phyloP scores from a whole-genome alignment of 176 grass and related monocot species.

The Aegilops bicornis region DNA sequence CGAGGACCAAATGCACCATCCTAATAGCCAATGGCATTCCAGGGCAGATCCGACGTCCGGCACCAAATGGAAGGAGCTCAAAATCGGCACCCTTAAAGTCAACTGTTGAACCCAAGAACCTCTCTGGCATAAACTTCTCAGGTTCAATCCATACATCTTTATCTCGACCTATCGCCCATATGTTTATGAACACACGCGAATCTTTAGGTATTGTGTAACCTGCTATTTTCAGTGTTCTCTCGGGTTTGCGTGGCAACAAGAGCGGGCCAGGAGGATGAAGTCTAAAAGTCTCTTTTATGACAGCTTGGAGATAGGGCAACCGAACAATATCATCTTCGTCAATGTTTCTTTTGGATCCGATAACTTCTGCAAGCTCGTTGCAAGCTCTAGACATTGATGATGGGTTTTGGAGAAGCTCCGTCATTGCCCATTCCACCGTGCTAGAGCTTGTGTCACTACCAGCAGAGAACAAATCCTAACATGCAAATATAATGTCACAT shows the following conservation, averaged over 20 bases:
- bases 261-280: conserved; percentile 42
- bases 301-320: conserved; percentile 46
- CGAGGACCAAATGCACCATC: conserved; percentile 43
- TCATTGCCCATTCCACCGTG: conserved; percentile 54
- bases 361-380: conserved; percentile 25
- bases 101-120: conserved; percentile 8
- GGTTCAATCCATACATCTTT: conserved; percentile 23
- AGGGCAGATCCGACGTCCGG: conserved; percentile 37
- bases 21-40: conserved; percentile 44
- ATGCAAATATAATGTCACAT: neutral
- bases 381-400: conserved; percentile 14
- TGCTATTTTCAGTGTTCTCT: neutral
- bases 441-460: conserved; percentile 43
- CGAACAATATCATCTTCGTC: conserved; percentile 29
- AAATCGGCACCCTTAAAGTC: conserved; percentile 39
- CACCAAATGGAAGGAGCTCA: conserved; percentile 39
- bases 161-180: conserved; percentile 34
- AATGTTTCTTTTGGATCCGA: conserved; percentile 18
- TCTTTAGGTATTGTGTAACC: conserved; percentile 34
- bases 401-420: conserved; percentile 36
- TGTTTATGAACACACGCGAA: conserved; percentile 31
- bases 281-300: conserved; percentile 48
- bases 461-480: conserved; percentile 43
- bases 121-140: conserved; percentile 29
- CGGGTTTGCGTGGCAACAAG: conserved; percentile 21